Base-by-base conservation (phyloP, 129 eudicot genomes). In the Chrysanthemum lavandulifolium region DNA sequence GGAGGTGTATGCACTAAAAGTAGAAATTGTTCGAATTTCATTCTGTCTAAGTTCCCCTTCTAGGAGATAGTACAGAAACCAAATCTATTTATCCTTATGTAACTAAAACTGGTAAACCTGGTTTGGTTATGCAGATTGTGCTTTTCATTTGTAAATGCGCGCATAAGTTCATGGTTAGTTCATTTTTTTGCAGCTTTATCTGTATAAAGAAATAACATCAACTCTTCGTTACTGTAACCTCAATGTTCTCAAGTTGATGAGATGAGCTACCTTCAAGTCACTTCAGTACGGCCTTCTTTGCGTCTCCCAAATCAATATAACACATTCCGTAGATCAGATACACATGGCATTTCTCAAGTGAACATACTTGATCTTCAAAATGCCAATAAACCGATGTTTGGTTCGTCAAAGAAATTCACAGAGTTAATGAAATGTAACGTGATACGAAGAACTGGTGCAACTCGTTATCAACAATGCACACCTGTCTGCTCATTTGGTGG, bases 401-500 rank as follows among this genome's bases (percentile, higher is more conserved):
- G 75, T 53, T 66, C 80, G 56, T 78, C 86, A 60, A 64, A 72
- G 62, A 80, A 72, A 69, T 58, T 66, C 54, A 65, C 79, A 29
- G 67, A 65, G 61, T 33, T 75, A 61, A 82, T 72, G 50, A 76
- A 67, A 19, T 45, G 75, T 73, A 56, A 73, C 33, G 19, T 25
- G 56, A 71, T 56, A 19, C 76, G 15, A 58, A 76, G 51, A 13
- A 21, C 71, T 57, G 10, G 65, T 21, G 72, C 76, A 43, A 69
- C 86, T 61, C 23, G 68, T 31, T 71, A 72, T 68, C 85, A 79
- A 68, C 78, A 16, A 58, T 69, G 74, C 76, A 66, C 83, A 54
- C 85, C 86, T 19, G 85, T 82, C 15, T 87, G 86, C 69, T 66
- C 69, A 25, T 87, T 84, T 80, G 90, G 97, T 71, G 89, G 91